Conservation (phyloP, 1,284 basidiomycete genomes). For the Fistulinella staudtii region DNA sequence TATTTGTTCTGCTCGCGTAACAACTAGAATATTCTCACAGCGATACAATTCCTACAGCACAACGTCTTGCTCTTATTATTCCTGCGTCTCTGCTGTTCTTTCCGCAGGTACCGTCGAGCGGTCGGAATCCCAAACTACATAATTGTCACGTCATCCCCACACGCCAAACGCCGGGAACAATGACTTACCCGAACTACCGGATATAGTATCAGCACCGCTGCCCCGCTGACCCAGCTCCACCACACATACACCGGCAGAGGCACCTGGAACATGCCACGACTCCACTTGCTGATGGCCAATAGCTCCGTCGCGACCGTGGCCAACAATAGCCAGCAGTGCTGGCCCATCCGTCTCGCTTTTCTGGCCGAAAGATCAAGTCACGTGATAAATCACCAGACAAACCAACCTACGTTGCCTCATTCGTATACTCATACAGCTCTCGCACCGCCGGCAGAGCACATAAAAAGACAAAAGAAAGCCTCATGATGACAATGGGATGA, state of each 20-base stretch:
- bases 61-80: slow-evolving; percentile 34
- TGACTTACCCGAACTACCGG: slow-evolving; percentile 56
- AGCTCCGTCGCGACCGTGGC: slow-evolving; percentile 78
- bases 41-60: no score
- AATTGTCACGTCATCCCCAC: slow-evolving; percentile 6
- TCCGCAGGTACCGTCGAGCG: slow-evolving; percentile 45
- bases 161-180: background rate
- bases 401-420: slow-evolving; percentile 61
- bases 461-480: slow-evolving; percentile 72
- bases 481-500: slow-evolving; percentile 73
- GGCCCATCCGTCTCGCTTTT: slow-evolving; percentile 77
- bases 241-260: slow-evolving; percentile 62
- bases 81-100: slow-evolving; percentile 31
- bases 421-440: slow-evolving; percentile 77
- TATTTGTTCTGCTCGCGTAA: slow-evolving; percentile 25
- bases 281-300: slow-evolving; percentile 74
- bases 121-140: slow-evolving; percentile 52
- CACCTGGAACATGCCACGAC: slow-evolving; percentile 62
- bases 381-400: background rate
- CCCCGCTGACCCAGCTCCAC: slow-evolving; percentile 61
- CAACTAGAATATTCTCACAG: slow-evolving; percentile 31
- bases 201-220: slow-evolving; percentile 58
- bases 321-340: slow-evolving; percentile 79
- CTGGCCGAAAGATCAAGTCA: slow-evolving; percentile 36
- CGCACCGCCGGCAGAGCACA: slow-evolving; percentile 79